phyloP scores from a whole-genome alignment of 192 early-diverging fungal species.

The Podochytrium sp. region DNA sequence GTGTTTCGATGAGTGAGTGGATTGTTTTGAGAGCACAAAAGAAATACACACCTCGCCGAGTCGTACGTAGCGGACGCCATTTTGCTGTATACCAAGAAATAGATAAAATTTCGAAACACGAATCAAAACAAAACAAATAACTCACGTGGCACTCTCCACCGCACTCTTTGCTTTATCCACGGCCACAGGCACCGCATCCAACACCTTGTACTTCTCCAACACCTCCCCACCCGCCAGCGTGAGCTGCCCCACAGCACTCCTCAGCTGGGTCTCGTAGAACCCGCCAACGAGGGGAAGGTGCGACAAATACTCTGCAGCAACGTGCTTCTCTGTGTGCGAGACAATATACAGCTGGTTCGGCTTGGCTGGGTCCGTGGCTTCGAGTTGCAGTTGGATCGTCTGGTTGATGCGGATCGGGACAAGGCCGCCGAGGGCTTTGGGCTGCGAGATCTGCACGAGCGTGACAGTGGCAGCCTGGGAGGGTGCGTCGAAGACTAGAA shows the following conservation, averaged over 20 bases:
- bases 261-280: conserved; percentile 41
- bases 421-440: conserved; percentile 52
- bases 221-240: conserved; percentile 45
- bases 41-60: background rate
- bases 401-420: conserved; percentile 51
- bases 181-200: conserved; percentile 50
- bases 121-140: background rate
- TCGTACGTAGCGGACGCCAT: background rate
- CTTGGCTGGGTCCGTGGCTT: conserved; percentile 26
- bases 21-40: background rate
- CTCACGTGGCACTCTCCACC: conserved; percentile 35
- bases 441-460: conserved; percentile 37
- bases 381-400: conserved; percentile 50
- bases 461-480: conserved; percentile 34
- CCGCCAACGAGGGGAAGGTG: conserved; percentile 50
- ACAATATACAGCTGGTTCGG: conserved; percentile 43
- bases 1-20: background rate
- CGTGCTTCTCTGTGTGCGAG: conserved; percentile 45
- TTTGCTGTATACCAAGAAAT: conserved; percentile 2
- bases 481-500: conserved; percentile 33
- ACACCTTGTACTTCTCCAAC: conserved; percentile 46
- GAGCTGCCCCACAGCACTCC: conserved; percentile 50
- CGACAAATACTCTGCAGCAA: conserved; percentile 46
- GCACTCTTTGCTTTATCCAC: conserved; percentile 38
- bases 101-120: background rate